phyloP scores from a whole-genome alignment of 2,329 filamentous ascomycete genomes.

The Pseudogymnoascus sp. region DNA sequence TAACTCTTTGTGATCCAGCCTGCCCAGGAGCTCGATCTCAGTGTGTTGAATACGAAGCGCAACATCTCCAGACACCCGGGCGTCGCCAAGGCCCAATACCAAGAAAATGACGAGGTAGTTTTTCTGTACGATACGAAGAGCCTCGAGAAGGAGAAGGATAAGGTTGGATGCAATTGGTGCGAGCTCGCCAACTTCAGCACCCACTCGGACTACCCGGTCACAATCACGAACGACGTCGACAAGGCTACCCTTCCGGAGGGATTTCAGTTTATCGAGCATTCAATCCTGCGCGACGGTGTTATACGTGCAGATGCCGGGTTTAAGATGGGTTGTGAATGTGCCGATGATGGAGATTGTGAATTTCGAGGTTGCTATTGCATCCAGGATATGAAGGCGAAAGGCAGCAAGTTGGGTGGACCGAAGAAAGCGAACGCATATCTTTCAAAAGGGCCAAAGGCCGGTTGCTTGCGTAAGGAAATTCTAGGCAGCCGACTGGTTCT shows the following conservation, averaged over 20 bases:
- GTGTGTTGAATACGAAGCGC: background rate
- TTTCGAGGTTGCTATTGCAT: slow-evolving; percentile 61
- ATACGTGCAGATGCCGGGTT: slow-evolving; percentile 51
- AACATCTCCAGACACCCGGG: background rate
- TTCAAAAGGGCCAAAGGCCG: slow-evolving; percentile 41
- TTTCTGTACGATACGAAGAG: background rate
- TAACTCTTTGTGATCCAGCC: background rate
- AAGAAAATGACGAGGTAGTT: background rate
- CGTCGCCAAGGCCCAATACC: background rate
- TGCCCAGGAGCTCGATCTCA: background rate
- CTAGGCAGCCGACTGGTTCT: slow-evolving; percentile 52
- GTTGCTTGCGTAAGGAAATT: slow-evolving; percentile 43
- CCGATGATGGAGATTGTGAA: slow-evolving; percentile 52
- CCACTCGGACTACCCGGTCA: slow-evolving; percentile 43
- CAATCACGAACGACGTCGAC: slow-evolving; percentile 56
- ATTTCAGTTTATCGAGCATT: slow-evolving; percentile 61
- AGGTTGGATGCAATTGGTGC: slow-evolving; percentile 49
- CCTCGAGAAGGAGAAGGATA: slow-evolving; percentile 35
- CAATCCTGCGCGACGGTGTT: slow-evolving; percentile 52
- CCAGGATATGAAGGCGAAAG: slow-evolving; percentile 42
- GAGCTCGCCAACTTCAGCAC: slow-evolving; percentile 48
- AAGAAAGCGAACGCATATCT: slow-evolving; percentile 46
- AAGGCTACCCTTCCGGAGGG: slow-evolving; percentile 45
- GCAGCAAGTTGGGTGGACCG: slow-evolving; percentile 25
- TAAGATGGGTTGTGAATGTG: slow-evolving; percentile 61